Base-by-base conservation (phyloP, 2,329 filamentous ascomycete species). In the Achaetomium macrosporum region DNA sequence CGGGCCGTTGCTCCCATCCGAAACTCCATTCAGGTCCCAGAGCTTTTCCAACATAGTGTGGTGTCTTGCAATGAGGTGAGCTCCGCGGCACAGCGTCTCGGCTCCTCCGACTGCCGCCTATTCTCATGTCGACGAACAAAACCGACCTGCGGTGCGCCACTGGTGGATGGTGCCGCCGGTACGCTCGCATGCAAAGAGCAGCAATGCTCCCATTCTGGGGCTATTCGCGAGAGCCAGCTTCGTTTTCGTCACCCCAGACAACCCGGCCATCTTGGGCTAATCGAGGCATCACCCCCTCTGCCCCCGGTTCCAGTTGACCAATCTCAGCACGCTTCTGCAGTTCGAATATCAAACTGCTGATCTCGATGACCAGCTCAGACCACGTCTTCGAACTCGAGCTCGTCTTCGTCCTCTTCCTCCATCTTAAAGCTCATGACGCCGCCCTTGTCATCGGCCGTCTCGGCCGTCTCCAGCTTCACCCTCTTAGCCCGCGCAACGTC, bases 371-470 rank as follows among this genome's bases (percentile, higher is more conserved):
- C 13, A 13, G 30, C n/a, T 59, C 54, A 63, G 11, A 63, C 55
- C 5, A 82, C 78, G 62, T 83, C 79, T 61, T 82, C 79, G 65
- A 83, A 83, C 60, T 82, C 79, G 56, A 82, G 65, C 25, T 76
- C 77, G 30, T 79, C 76, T 20, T 80, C 77, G 33, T 73, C 73
- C 29, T 73, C 74, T 12, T 76, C 74, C n/a, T 76, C 59, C 41
- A 58, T 45, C 54, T 61, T 63, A 51, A 61, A 49, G 40, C 51
- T 54, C 45, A 58, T 64, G 31, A 17, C 39, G 5, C 10, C 30
- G 19, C 15, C 17, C n/a, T 61, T 59, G 15, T 51, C 60, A 9
- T 60, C 54, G 9, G 52, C 59, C 25, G 54, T 47, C 8, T 46
- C 54, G 5, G 57, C 19, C 50, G 42, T 46, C 49, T 84, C 82